A percentile compares a stretch with the other conserved stretches of the same genome.
Evolutionary conservation across 1,284 basidiomycete genomes (phyloP).

Genomic region (Laetiporus sulphureus): DNA sequence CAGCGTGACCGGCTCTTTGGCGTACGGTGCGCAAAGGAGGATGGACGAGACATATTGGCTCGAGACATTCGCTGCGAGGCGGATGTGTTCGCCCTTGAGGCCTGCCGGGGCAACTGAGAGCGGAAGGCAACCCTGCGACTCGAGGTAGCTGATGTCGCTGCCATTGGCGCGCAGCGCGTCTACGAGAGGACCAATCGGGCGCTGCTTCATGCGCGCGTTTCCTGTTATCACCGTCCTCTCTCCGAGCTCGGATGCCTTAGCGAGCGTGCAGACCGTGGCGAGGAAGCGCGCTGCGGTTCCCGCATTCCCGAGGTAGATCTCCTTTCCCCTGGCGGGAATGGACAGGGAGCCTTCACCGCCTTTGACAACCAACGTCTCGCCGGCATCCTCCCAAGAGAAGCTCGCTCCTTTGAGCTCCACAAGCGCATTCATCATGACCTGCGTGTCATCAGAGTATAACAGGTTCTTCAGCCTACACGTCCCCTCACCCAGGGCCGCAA

Average conservation of each 20-base stretch:
- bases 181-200: conserved; percentile 93
- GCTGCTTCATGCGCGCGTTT: conserved; percentile 98
- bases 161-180: conserved; percentile 86
- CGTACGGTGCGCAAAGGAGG: conserved; percentile 94
- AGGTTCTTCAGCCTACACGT: conserved; percentile 88
- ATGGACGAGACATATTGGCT: conserved; percentile 99
- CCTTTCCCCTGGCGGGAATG: conserved; percentile 73
- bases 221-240: conserved; percentile 83
- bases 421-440: conserved; percentile 97
- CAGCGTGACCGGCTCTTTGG: conserved; percentile 73
- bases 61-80: conserved; percentile 90
- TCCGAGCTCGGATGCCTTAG: conserved; percentile 41
- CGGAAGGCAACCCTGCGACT: conserved; percentile 82
- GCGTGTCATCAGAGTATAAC: conserved; percentile 96
- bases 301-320: conserved; percentile 95
- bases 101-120: conserved; percentile 84
- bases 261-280: conserved; percentile 90
- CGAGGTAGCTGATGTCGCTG: conserved; percentile 73
- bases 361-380: conserved; percentile 88
- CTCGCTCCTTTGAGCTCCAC: conserved; percentile 86
- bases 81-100: conserved; percentile 78
- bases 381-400: conserved; percentile 89
- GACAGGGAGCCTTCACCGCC: conserved; percentile 82
- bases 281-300: conserved; percentile 98
- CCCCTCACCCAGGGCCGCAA: conserved; percentile 88